A percentile compares a stretch with the other conserved stretches of the same genome.
Conservation (phyloP, 139 green algal species). For the Closterium sp. region DNA sequence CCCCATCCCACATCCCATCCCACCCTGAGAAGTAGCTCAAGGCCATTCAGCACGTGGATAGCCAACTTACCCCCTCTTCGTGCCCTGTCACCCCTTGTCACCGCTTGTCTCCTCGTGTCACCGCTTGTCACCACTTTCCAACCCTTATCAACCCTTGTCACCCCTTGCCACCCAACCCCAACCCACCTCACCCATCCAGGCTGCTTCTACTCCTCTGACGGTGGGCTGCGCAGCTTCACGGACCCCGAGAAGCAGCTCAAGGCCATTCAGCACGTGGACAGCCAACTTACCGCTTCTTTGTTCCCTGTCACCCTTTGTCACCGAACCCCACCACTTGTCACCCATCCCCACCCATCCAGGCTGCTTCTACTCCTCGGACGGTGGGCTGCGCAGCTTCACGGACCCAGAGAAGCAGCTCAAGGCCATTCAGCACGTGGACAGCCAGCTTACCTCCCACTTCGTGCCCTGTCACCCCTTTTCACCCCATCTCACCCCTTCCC, state of each 20-base stretch:
- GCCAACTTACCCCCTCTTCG: no score
- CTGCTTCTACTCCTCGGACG: background rate
- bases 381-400: background rate
- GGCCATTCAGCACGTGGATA: no score
- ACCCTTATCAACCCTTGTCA: no score
- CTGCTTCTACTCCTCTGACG: constrained; percentile 16
- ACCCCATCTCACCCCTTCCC: no score
- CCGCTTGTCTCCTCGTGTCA: no score
- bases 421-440: constrained; percentile 11
- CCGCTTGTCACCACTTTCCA: no score
- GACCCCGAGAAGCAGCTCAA: constrained; percentile 11
- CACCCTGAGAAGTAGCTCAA: no score
- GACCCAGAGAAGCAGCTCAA: background rate
- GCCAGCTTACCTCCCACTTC: background rate
- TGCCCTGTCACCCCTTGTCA: no score
- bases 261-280: constrained; percentile 24
- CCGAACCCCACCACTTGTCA: background rate
- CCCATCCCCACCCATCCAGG: background rate
- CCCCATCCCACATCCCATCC: no score
- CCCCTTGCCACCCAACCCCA: background rate
- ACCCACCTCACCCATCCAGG: background rate
- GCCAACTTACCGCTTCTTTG: background rate
- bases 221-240: background rate
- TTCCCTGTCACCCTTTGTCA: background rate
- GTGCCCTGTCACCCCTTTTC: no score